Base-by-base conservation (phyloP, 2,329 filamentous ascomycete species). In the Cladophialophora carrionii region DNA sequence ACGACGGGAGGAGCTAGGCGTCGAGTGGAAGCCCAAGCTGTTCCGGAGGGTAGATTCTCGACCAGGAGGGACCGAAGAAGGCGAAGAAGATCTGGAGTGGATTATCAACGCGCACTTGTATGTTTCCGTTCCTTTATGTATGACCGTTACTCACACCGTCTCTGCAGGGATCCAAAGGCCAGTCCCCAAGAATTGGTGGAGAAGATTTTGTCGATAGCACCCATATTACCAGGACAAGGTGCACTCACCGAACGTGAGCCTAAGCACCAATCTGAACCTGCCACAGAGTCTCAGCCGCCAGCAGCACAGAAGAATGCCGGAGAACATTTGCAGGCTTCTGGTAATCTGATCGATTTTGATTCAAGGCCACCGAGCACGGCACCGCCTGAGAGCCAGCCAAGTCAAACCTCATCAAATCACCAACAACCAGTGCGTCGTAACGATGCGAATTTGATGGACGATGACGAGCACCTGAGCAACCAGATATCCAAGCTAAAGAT, bases 41-140 rank as follows among this genome's bases (percentile, higher is more conserved):
- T 99, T 99, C 82, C 86, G 92, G 66, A 80, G 81, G 55, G 89
- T 96, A 10, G 84, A 85, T 52, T 87, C 88, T 26, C 90, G 88
- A 1, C 87, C 88, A 1, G 89, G 88, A 34, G 88, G 87, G 1
- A 75, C 84, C 3, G 90, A 95, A 68, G 88, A 94, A 75, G 91
- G 90, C 31, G 90, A 96, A 76, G 92, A 96, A 75, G 91, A 91
- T 70, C 80, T 99, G 32, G 95, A 98, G 78, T 99, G 92, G 91
- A 93, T 98, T 73, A 90, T 99, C 73, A 90, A 94, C 76, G 89
- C 93, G 1, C 83, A 88, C 62, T 85, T 99, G 92, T 96, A 86
- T 58, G n/a, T 53, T 59, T 48, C 55, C 57, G 22, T 12, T 41
- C 29, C 6, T 46, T 53, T 24, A 3, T 32, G n/a, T n/a, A 4